Conservation (phyloP, 108 stramenopile genomes). For the Pseudonitzschia multiseries region DNA sequence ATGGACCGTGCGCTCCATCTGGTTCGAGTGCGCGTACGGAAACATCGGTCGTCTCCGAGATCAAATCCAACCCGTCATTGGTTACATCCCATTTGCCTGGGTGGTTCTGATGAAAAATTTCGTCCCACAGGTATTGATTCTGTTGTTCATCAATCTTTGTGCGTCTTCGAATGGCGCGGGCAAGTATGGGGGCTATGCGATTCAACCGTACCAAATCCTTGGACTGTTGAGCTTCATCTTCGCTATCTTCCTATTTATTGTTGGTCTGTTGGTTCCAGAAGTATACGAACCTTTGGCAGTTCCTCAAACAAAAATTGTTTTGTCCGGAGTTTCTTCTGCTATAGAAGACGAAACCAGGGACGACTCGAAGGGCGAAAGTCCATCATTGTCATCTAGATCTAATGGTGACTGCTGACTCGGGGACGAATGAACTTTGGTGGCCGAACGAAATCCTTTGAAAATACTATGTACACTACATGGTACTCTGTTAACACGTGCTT, state of each 20-base stretch:
- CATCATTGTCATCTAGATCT: not conserved
- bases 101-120: slow-evolving; percentile 47
- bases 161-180: slow-evolving; percentile 30
- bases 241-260: slow-evolving; percentile 35
- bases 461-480: too few species aligned
- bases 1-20: slow-evolving; percentile 40
- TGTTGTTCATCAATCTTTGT: slow-evolving; percentile 47
- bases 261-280: slow-evolving; percentile 40
- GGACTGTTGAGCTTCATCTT: slow-evolving; percentile 48
- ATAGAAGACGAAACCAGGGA: not conserved
- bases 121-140: slow-evolving; percentile 48
- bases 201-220: slow-evolving; percentile 46
- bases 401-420: not conserved
- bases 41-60: slow-evolving; percentile 44
- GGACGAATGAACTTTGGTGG: too few species aligned
- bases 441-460: too few species aligned
- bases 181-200: slow-evolving; percentile 36
- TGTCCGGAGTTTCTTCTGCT: not conserved
- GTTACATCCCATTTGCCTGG: slow-evolving; percentile 53
- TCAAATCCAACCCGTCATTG: slow-evolving; percentile 40
- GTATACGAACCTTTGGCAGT: slow-evolving; percentile 27
- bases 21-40: slow-evolving; percentile 39
- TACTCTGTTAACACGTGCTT: too few species aligned
- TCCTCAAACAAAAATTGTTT: slow-evolving; percentile 7
- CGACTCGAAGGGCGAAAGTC: not conserved